phyloP scores from a whole-genome alignment of 441 rosid species.

The Monsonia emarginata region DNA sequence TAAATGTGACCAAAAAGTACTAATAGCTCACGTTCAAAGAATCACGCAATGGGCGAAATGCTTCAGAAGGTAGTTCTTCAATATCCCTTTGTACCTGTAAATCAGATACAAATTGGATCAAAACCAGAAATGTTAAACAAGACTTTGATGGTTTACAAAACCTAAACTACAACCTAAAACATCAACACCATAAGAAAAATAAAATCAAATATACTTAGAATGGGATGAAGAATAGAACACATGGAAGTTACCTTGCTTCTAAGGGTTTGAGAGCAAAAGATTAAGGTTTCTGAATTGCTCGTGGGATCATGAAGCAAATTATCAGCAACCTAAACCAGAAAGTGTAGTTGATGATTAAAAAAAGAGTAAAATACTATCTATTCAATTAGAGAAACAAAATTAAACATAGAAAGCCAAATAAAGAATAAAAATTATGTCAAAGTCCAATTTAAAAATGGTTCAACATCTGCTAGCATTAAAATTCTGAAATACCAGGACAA shows the following conservation, averaged over 20 bases:
- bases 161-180: background rate
- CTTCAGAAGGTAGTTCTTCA: conserved; percentile 93
- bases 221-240: conserved; percentile 7
- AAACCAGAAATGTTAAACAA: background rate
- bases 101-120: conserved; percentile 13
- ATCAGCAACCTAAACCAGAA: conserved; percentile 70
- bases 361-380: background rate
- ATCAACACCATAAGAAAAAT: background rate
- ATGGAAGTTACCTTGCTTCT: conserved; percentile 77
- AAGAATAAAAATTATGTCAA: conserved; percentile 1
- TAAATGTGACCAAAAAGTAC: conserved; percentile 5
- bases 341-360: conserved; percentile 8
- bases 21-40: conserved; percentile 65
- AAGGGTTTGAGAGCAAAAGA: conserved; percentile 97
- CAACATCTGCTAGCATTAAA: background rate
- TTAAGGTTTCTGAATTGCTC: conserved; percentile 87
- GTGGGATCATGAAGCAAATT: conserved; percentile 93
- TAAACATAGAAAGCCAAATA: background rate
- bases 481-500: background rate
- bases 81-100: conserved; percentile 87
- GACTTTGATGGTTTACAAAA: background rate
- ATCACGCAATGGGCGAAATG: conserved; percentile 66
- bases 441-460: background rate
- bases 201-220: background rate
- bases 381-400: conserved; percentile 6